These are phyloP conservation scores for Aciculosporium take DNA, from an alignment of 2,329 filamentous ascomycete species.

Conservation along the genomic window DNA sequence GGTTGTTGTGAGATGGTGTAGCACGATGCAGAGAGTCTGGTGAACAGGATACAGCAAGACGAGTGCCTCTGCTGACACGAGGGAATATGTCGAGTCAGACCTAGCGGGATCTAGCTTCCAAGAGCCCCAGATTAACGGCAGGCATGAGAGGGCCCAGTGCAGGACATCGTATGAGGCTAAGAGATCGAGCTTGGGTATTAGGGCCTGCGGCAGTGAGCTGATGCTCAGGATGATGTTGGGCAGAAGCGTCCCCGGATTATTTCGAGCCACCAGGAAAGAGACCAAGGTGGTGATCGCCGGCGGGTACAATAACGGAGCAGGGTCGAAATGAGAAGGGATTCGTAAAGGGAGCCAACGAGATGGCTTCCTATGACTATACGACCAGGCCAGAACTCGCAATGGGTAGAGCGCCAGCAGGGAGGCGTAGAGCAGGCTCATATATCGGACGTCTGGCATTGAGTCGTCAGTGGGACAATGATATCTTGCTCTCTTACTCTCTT, in stretches of 20 bases:
- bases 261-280: slow-evolving; percentile 55
- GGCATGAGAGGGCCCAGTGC: slow-evolving; percentile 68
- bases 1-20: slow-evolving; percentile 74
- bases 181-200: slow-evolving; percentile 52
- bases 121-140: slow-evolving; percentile 40
- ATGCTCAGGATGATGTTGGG: slow-evolving; percentile 74
- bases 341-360: slow-evolving; percentile 27
- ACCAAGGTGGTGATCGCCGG: slow-evolving; percentile 61
- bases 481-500: no score
- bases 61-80: slow-evolving; percentile 39
- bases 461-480: neutral
- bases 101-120: slow-evolving; percentile 16
- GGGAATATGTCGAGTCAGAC: slow-evolving; percentile 20
- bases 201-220: slow-evolving; percentile 55
- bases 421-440: slow-evolving; percentile 21
- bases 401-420: slow-evolving; percentile 42
- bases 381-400: slow-evolving; percentile 39
- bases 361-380: slow-evolving; percentile 25
- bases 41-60: slow-evolving; percentile 70
- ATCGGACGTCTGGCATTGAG: slow-evolving; percentile 26
- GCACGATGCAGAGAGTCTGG: slow-evolving; percentile 55
- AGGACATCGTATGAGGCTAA: slow-evolving; percentile 45
- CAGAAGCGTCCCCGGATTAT: slow-evolving; percentile 47
- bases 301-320: slow-evolving; percentile 81
- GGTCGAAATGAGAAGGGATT: slow-evolving; percentile 71